Percentiles rank a stretch among this genome's conserved stretches.
phyloP scores from a whole-genome alignment of 768 basidiomycete species.

The Agrocybe pediades region DNA sequence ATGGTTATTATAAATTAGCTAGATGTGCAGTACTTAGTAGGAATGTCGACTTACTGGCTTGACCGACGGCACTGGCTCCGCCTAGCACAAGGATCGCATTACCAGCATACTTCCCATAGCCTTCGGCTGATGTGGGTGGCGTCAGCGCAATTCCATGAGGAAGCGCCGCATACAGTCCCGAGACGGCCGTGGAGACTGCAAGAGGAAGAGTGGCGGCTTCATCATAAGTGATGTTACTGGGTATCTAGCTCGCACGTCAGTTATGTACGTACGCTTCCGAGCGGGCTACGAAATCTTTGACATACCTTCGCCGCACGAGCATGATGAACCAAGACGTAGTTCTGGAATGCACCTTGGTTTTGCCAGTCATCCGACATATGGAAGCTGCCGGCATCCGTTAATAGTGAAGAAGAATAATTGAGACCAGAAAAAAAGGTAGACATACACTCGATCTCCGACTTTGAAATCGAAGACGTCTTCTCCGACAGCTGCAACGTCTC shows the following conservation, averaged over 20 bases:
- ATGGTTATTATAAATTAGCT: background rate
- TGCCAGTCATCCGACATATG: slow-evolving; percentile 38
- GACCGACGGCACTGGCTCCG: slow-evolving; percentile 50
- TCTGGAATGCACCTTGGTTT: slow-evolving; percentile 43
- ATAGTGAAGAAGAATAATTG: background rate
- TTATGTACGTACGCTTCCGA: too few species aligned
- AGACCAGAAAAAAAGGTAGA: slow-evolving; percentile 6
- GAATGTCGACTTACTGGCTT: slow-evolving; percentile 36
- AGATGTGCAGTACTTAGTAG: background rate
- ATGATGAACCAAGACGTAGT: slow-evolving; percentile 29
- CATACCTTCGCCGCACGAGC: slow-evolving; percentile 13
- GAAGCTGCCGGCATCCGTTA: slow-evolving; percentile 1
- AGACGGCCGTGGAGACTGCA: slow-evolving; percentile 48
- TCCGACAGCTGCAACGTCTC: slow-evolving; percentile 50
- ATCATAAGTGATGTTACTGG: slow-evolving; percentile 46
- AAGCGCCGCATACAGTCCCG: slow-evolving; percentile 44
- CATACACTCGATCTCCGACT: slow-evolving; percentile 52
- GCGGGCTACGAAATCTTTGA: background rate
- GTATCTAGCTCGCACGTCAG: slow-evolving; percentile 34
- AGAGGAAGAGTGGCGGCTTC: slow-evolving; percentile 50
- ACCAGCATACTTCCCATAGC: slow-evolving; percentile 41
- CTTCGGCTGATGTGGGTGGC: slow-evolving; percentile 36
- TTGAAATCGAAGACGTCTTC: slow-evolving; percentile 48
- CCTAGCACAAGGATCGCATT: slow-evolving; percentile 50
- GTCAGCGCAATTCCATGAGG: slow-evolving; percentile 42